phyloP scores from a whole-genome alignment of 371 early-diverging fungal genomes.

The Cokeromyces recurvatus region DNA sequence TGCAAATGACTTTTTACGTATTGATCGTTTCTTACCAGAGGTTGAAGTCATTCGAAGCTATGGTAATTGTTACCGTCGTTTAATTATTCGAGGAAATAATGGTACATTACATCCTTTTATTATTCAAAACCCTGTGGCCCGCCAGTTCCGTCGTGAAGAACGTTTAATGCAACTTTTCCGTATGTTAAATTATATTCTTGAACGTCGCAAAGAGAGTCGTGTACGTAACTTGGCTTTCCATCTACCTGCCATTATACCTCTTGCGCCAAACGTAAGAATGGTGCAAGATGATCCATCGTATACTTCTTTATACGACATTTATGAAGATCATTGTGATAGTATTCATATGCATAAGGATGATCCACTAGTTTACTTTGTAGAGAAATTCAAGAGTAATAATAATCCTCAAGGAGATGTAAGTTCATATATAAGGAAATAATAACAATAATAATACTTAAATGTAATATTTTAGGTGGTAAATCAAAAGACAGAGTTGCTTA shows the following conservation, averaged over 20 bases:
- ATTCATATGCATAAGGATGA: conserved; percentile 75
- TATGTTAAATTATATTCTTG: conserved; percentile 81
- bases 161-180: conserved; percentile 90
- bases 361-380: conserved; percentile 70
- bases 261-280: conserved; percentile 91
- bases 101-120: conserved; percentile 87
- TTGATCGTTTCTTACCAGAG: conserved; percentile 91
- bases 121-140: conserved; percentile 87
- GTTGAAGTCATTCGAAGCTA: conserved; percentile 80
- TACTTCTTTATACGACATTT: conserved; percentile 80
- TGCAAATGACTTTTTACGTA: conserved; percentile 88
- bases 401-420: conserved; percentile 37
- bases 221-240: conserved; percentile 85
- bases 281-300: conserved; percentile 90
- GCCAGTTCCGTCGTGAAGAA: conserved; percentile 90
- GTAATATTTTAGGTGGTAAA: conserved; percentile 16
- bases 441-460: not conserved
- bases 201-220: conserved; percentile 71
- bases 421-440: not conserved
- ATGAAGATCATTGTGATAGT: conserved; percentile 75
- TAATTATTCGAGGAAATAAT: conserved; percentile 90
- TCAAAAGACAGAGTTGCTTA: conserved; percentile 64
- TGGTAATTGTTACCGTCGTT: conserved; percentile 66
- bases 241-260: conserved; percentile 84
- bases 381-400: conserved; percentile 52